phyloP scores from a whole-genome alignment of 805 yeast genomes.

The Priceomyces haplophilus region DNA sequence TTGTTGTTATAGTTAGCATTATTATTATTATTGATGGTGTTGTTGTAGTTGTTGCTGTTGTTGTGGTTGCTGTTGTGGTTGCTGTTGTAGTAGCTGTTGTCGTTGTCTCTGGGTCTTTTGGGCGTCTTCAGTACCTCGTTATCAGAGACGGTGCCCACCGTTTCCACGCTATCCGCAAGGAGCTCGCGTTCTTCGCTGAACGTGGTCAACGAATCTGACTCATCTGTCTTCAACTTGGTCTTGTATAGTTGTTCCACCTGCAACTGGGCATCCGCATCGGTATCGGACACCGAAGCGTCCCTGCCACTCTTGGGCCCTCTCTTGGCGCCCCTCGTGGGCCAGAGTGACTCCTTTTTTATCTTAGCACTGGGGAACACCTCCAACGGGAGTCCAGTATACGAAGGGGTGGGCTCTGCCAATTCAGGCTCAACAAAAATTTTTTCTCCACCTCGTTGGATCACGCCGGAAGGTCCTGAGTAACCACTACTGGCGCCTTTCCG shows the following conservation, averaged over 20 bases:
- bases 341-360: constrained; percentile 52
- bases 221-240: constrained; percentile 12
- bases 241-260: constrained; percentile 12
- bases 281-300: constrained; percentile 14
- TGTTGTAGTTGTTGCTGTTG: no score
- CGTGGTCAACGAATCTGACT: constrained; percentile 10
- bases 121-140: constrained; percentile 7
- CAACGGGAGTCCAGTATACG: constrained; percentile 70
- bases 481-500: background rate
- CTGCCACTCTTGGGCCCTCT: constrained; percentile 8
- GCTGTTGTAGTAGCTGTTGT: no score
- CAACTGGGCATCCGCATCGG: constrained; percentile 9
- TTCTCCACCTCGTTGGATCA: constrained; percentile 12
- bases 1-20: no score
- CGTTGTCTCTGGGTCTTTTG: constrained; percentile 6
- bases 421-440: constrained; percentile 57
- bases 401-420: constrained; percentile 51
- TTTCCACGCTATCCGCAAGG: constrained; percentile 7
- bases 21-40: no score
- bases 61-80: no score
- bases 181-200: constrained; percentile 19
- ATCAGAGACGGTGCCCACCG: constrained; percentile 1
- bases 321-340: constrained; percentile 39
- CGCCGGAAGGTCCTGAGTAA: constrained; percentile 4
- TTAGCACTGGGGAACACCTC: constrained; percentile 65